Base-by-base conservation (phyloP, 345 rosid species). In the Gossypium rotundifolium region DNA sequence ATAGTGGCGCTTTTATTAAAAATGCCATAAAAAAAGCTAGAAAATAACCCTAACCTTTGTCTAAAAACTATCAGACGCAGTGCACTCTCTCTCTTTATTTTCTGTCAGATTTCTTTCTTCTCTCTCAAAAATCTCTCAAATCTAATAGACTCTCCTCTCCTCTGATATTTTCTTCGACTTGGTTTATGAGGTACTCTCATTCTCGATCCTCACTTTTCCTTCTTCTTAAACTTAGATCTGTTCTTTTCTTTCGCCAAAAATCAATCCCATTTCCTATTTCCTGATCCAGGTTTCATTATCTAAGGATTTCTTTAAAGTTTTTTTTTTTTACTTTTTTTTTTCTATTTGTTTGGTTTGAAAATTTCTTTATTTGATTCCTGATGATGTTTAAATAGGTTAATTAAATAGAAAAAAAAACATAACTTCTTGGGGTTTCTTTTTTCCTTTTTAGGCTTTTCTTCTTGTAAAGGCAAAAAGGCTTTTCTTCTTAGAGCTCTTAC, bases 111-210 rank as follows among this genome's bases (percentile, higher is more conserved):
- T n/a, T n/a, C n/a, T n/a, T n/a, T n/a, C n/a, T n/a, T n/a, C n/a
- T n/a, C n/a, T n/a, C n/a, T n/a, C n/a, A n/a, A n/a, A n/a, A n/a
- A n/a, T n/a, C n/a, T n/a, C 53, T 12, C 42, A 22, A 53, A 74
- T 42, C 53, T 5, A 20, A 29, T 54, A 53, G 52, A 38, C 62
- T 62, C 13, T 17, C 68, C 60, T 27, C 70, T 20, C 53, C 72
- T 61, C 49, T 38, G 58, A 60, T 74, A 23, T 33, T 40, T 33
- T 51, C 65, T 42, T 65, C 72, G 72, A 65, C 55, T 52, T 74
- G 64, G 72, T 74, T 74, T 74, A 74, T 74, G 77, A 74, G 77
- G n/a, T n/a, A n/a, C n/a, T n/a, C n/a, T n/a, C n/a, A n/a, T n/a
- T n/a, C 65, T 53, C 20, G 54, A 65, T 74, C 63, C 66, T 18